These are phyloP conservation scores for Lippia alba DNA, from an alignment of 305 asterid species.

Conservation along the genomic window DNA sequence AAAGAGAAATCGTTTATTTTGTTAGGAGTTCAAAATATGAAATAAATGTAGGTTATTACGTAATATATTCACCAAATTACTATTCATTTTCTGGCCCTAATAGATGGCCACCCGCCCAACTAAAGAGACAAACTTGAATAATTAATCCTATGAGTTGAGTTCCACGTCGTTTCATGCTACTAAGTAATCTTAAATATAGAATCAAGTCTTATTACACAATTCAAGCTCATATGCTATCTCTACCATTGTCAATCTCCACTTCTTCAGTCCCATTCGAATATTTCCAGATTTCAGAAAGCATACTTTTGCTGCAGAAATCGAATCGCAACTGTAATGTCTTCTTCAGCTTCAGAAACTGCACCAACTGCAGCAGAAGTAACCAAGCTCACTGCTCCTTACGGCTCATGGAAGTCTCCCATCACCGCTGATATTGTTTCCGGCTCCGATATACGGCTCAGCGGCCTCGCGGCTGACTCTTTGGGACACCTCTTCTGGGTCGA, in stretches of 20 bases:
- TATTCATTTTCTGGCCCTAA: too few relatives aligned
- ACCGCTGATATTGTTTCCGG: slow-evolving; percentile 86
- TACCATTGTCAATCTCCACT: slow-evolving; percentile 17
- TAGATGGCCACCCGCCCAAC: too few relatives aligned
- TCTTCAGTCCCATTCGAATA: neutral
- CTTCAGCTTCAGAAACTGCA: slow-evolving; percentile 41
- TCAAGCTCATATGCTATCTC: slow-evolving; percentile 20
- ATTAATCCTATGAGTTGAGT: too few relatives aligned
- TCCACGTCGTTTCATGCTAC: too few relatives aligned
- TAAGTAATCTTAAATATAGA: too few relatives aligned
- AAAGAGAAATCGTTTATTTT: too few relatives aligned
- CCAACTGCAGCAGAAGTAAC: slow-evolving; percentile 32
- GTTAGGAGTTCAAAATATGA: too few relatives aligned
- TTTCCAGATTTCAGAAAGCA: slow-evolving; percentile 25
- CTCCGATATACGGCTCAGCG: slow-evolving; percentile 72
- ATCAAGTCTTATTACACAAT: too few relatives aligned
- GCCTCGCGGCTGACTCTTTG: slow-evolving; percentile 61
- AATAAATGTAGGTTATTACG: too few relatives aligned
- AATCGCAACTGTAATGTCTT: slow-evolving; percentile 30
- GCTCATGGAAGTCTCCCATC: slow-evolving; percentile 96
- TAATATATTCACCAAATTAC: too few relatives aligned
- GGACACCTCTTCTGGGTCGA: slow-evolving; percentile 85
- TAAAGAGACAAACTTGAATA: too few relatives aligned
- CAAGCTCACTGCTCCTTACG: slow-evolving; percentile 72
- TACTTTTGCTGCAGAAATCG: slow-evolving; percentile 21